A percentile compares a stretch with the other conserved stretches of the same genome.
These are phyloP conservation scores for Globisporangium nunn DNA, from an alignment of 352 stramenopile genomes.

Conservation along the genomic window DNA sequence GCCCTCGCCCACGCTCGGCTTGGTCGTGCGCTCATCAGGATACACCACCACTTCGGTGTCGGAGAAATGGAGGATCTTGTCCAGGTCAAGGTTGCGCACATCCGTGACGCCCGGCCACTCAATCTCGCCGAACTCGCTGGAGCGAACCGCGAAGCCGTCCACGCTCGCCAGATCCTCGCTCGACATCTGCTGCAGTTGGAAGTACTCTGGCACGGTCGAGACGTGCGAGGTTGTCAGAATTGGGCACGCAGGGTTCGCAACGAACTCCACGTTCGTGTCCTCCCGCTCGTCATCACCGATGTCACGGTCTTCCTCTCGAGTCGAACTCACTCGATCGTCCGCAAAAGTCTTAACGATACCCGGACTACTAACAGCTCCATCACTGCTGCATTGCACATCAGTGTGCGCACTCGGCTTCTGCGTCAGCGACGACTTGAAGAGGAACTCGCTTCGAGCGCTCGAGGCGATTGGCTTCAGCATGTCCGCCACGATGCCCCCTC, in stretches of 20 bases:
- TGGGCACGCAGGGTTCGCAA: constrained; percentile 13
- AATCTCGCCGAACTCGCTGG: constrained; percentile 26
- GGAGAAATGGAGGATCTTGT: constrained; percentile 32
- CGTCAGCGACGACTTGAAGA: constrained; percentile 24
- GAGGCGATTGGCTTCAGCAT: not conserved
- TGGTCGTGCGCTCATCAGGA: constrained; percentile 24
- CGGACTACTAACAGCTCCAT: not conserved
- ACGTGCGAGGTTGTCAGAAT: constrained; percentile 28
- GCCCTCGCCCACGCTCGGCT: constrained; percentile 25
- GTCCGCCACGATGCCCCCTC: not conserved
- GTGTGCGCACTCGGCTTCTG: not conserved
- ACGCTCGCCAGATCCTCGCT: constrained; percentile 30
- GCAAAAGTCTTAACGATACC: not conserved
- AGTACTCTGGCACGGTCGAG: constrained; percentile 29
- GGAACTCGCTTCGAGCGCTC: constrained; percentile 13
- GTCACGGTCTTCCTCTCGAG: not conserved
- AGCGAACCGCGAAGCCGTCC: constrained; percentile 33
- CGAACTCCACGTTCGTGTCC: not conserved
- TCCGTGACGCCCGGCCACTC: constrained; percentile 35
- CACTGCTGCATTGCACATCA: not conserved
- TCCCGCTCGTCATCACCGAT: not conserved
- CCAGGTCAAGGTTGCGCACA: constrained; percentile 36
- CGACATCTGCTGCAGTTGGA: constrained; percentile 26
- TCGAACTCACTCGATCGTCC: not conserved
- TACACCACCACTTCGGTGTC: constrained; percentile 39